phyloP scores from a whole-genome alignment of 2,329 filamentous ascomycete genomes.

The Mariannaea sp. region DNA sequence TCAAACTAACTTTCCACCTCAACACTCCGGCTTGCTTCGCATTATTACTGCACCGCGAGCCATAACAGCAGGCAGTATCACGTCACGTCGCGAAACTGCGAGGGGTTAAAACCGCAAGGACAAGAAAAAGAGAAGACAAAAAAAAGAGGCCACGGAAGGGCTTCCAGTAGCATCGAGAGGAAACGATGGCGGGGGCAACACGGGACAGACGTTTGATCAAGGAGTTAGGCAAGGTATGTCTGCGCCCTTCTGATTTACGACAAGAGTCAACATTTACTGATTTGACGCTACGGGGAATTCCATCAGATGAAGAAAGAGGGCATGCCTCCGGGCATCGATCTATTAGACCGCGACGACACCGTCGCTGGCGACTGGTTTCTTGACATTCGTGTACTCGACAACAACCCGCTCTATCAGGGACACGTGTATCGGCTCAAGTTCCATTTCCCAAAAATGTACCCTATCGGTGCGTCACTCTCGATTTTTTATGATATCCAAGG shows the following conservation, averaged over 20 bases:
- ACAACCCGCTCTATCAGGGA: slow-evolving; percentile 83
- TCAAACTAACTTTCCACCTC: not conserved
- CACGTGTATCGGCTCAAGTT: slow-evolving; percentile 87
- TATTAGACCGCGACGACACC: slow-evolving; percentile 81
- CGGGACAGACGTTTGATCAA: slow-evolving; percentile 63
- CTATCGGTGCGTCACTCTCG: slow-evolving; percentile 71
- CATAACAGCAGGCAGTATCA: too few species aligned
- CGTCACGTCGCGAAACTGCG: not conserved
- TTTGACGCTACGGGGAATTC: slow-evolving; percentile 14
- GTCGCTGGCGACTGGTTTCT: slow-evolving; percentile 78
- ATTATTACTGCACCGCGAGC: slow-evolving; percentile 1
- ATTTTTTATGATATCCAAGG: not conserved
- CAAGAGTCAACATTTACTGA: slow-evolving; percentile 25
- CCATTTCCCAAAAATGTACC: slow-evolving; percentile 81
- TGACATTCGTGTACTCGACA: slow-evolving; percentile 88
- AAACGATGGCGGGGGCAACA: slow-evolving; percentile 50
- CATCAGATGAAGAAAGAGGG: slow-evolving; percentile 57
- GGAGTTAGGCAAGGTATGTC: slow-evolving; percentile 60
- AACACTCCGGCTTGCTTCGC: not conserved
- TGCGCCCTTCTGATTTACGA: not conserved
- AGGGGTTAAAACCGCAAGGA: not conserved
- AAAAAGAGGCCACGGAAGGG: not conserved
- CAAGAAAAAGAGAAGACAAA: not conserved
- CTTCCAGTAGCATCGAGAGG: slow-evolving; percentile 5
- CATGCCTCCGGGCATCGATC: slow-evolving; percentile 71